phyloP scores from a whole-genome alignment of 805 yeast genomes.

The Cyberlindnera lachancei region DNA sequence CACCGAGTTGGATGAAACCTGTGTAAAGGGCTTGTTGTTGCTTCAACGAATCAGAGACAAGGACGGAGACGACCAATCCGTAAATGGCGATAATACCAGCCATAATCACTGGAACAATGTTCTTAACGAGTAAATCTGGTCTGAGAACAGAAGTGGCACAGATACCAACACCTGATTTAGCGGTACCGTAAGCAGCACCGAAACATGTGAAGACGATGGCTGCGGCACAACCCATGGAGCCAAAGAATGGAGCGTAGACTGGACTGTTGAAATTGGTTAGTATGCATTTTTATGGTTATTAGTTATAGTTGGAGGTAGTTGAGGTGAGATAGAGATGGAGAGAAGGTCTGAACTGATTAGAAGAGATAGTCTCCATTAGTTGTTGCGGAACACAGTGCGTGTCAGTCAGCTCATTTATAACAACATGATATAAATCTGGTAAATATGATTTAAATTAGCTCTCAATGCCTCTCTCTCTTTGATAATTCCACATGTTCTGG shows the following conservation, averaged over 20 bases:
- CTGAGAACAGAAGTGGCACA: constrained; percentile 96
- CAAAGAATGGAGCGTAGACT: constrained; percentile 80
- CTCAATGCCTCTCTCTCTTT: no score
- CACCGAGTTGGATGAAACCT: constrained; percentile 97
- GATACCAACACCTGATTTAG: constrained; percentile 98
- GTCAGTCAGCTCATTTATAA: no score
- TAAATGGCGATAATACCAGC: constrained; percentile 99
- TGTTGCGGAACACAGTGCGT: no score
- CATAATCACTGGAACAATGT: constrained; percentile 96
- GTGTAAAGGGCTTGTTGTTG: constrained; percentile 92
- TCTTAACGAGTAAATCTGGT: constrained; percentile 91
- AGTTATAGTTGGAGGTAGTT: no score
- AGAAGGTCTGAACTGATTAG: no score
- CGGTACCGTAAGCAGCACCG: constrained; percentile 99
- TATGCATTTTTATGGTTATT: no score
- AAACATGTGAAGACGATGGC: constrained; percentile 98
- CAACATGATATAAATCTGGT: no score
- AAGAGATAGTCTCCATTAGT: no score
- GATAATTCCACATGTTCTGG: no score
- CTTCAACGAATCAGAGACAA: constrained; percentile 81
- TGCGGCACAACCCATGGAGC: constrained; percentile 98
- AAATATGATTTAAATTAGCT: no score
- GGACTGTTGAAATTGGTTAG: no score
- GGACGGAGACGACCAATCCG: constrained; percentile 93
- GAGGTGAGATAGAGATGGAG: no score